Conservation (phyloP, 768 basidiomycete species). For the Trametes cubensis region DNA sequence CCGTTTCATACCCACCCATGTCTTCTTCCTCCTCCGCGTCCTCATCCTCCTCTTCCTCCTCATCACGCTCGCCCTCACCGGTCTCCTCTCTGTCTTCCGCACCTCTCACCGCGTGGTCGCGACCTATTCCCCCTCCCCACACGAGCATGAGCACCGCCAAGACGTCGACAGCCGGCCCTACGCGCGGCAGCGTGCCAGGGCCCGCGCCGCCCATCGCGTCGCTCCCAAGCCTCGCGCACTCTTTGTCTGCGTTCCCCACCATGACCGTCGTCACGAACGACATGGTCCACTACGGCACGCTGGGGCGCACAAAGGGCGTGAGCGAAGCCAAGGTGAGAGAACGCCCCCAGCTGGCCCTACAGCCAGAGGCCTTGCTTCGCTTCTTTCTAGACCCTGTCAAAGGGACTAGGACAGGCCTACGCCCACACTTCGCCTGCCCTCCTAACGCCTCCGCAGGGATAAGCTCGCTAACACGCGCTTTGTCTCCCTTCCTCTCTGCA, state of each 20-base stretch:
- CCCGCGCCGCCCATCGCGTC: constrained; percentile 28
- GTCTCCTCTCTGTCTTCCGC: constrained; percentile 21
- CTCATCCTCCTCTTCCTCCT: constrained; percentile 22
- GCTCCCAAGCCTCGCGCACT: constrained; percentile 35
- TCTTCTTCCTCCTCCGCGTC: constrained; percentile 9
- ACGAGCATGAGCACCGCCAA: not conserved
- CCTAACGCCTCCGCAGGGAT: constrained; percentile 1
- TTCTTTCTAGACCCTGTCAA: not conserved
- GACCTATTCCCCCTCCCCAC: not conserved
- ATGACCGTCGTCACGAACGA: constrained; percentile 35
- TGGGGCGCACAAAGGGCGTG: constrained; percentile 28
- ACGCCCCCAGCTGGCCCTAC: not conserved
- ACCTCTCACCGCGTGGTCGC: constrained; percentile 11
- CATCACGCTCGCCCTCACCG: constrained; percentile 21
- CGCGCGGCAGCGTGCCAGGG: constrained; percentile 4
- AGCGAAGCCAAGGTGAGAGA: constrained; percentile 34
- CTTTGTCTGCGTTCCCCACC: constrained; percentile 33
- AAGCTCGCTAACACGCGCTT: not conserved
- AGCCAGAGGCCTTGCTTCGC: not conserved
- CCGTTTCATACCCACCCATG: constrained; percentile 17
- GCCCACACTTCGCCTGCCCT: not conserved
- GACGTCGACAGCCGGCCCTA: constrained; percentile 4
- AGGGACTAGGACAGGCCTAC: not conserved
- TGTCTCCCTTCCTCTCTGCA: constrained; percentile 8
- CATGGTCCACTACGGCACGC: constrained; percentile 35